A percentile compares a stretch with the other conserved stretches of the same genome.
Conservation (phyloP, 306 rosid species). For the Astragalus glycyphyllos region DNA sequence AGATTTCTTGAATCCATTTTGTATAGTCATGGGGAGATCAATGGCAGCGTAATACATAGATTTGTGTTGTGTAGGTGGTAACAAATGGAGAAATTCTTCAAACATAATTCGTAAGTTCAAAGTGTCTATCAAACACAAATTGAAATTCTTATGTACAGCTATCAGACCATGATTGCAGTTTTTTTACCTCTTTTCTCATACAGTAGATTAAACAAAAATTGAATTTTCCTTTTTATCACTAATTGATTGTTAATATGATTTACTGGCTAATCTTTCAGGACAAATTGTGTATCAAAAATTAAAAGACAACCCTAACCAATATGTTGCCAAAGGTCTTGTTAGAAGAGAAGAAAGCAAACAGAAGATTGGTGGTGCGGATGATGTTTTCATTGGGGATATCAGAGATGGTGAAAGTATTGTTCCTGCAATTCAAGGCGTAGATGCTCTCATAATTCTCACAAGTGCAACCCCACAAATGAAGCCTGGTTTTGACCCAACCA, state of each 20-base stretch:
- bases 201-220: not conserved
- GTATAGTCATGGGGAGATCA: not conserved
- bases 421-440: conserved; percentile 83
- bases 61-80: not conserved
- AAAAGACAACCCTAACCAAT: conserved; percentile 74
- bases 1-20: not conserved
- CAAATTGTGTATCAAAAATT: conserved; percentile 75
- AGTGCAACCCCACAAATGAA: conserved; percentile 89
- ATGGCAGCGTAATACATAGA: not conserved
- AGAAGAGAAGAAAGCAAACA: conserved; percentile 86
- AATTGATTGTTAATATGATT: conserved; percentile 29
- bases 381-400: conserved; percentile 80
- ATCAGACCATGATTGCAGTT: not conserved
- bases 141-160: no score
- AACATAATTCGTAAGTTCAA: not conserved
- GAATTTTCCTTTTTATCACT: not conserved
- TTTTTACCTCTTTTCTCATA: conserved; percentile 5
- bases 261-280: conserved; percentile 60
- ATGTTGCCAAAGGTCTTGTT: conserved; percentile 82
- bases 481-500: conserved; percentile 84
- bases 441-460: conserved; percentile 85
- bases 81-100: not conserved
- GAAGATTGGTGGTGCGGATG: conserved; percentile 74
- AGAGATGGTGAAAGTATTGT: conserved; percentile 66
- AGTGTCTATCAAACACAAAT: no score